A percentile compares a stretch with the other conserved stretches of the same genome.
Evolutionary conservation across 805 yeast species (phyloP).

Genomic region (Kuraishia cidri): DNA sequence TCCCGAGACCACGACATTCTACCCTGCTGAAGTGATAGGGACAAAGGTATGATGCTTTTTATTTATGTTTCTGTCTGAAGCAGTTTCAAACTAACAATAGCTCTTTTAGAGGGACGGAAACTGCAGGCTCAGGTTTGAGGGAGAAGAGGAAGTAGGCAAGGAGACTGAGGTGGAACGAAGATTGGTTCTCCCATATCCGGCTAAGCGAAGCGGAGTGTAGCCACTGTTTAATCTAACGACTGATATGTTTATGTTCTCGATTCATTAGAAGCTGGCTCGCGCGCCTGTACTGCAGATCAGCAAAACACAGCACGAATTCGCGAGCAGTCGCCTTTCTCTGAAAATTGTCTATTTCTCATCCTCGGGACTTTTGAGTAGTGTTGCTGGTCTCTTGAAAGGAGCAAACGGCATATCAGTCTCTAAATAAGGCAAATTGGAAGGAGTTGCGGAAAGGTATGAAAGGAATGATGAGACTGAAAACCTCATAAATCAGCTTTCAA

Average conservation of each 20-base stretch:
- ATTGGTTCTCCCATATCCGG: conserved; percentile 71
- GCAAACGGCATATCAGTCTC: no score
- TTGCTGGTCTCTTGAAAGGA: no score
- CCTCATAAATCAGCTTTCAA: no score
- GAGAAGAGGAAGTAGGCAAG: conserved; percentile 94
- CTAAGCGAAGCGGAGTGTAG: not conserved
- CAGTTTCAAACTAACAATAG: conserved; percentile 1
- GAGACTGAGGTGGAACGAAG: conserved; percentile 89
- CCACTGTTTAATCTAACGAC: not conserved
- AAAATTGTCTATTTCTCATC: no score
- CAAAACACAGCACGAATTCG: conserved; percentile 1
- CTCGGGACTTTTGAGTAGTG: no score
- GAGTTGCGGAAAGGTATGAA: no score
- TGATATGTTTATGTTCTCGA: conserved; percentile 1
- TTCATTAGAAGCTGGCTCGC: not conserved
- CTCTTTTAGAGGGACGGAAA: conserved; percentile 71
- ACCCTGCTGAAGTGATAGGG: conserved; percentile 87
- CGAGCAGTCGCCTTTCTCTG: no score
- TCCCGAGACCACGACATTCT: conserved; percentile 96
- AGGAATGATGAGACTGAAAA: no score
- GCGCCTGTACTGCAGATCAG: conserved; percentile 1
- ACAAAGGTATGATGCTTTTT: conserved; percentile 23
- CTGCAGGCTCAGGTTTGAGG: conserved; percentile 81
- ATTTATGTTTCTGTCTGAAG: not conserved
- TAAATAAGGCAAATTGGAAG: no score